Conservation (phyloP, 352 stramenopile species). For the Globisporangium uncinulatum region DNA sequence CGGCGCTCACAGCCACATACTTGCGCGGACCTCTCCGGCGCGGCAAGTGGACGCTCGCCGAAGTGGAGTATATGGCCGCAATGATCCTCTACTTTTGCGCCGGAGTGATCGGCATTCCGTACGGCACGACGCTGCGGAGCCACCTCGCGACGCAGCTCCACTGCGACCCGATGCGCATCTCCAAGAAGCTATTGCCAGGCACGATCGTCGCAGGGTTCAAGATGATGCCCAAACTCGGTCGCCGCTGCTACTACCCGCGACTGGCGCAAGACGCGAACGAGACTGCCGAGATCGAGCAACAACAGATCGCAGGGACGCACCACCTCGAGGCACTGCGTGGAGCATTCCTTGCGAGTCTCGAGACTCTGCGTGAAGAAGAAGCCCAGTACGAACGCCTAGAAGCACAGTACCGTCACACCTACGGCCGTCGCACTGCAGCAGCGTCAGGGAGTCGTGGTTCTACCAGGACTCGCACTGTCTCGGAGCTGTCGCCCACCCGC, state of each 20-base stretch:
- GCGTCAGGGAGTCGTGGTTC: neutral
- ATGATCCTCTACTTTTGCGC: conserved; percentile 68
- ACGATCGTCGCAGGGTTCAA: conserved; percentile 51
- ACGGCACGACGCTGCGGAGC: conserved; percentile 68
- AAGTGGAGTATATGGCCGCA: conserved; percentile 53
- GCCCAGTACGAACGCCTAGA: conserved; percentile 8
- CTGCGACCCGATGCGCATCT: conserved; percentile 77
- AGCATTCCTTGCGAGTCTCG: conserved; percentile 54
- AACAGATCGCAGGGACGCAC: conserved; percentile 23
- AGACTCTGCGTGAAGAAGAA: conserved; percentile 39
- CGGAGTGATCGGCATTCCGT: conserved; percentile 53
- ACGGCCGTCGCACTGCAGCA: neutral
- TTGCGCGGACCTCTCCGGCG: conserved; percentile 29
- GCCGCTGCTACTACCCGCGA: conserved; percentile 58
- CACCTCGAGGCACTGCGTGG: conserved; percentile 34
- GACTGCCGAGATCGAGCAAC: conserved; percentile 13
- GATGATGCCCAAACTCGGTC: conserved; percentile 70
- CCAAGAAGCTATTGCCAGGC: conserved; percentile 68
- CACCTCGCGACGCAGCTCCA: conserved; percentile 65
- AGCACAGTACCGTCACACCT: conserved; percentile 5
- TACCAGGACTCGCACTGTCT: no score
- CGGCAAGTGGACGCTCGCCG: conserved; percentile 64
- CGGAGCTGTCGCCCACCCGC: neutral
- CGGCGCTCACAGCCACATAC: neutral
- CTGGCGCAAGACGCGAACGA: conserved; percentile 26